phyloP scores from a whole-genome alignment of 352 stramenopile genomes.

The Phytopythium delawarense region DNA sequence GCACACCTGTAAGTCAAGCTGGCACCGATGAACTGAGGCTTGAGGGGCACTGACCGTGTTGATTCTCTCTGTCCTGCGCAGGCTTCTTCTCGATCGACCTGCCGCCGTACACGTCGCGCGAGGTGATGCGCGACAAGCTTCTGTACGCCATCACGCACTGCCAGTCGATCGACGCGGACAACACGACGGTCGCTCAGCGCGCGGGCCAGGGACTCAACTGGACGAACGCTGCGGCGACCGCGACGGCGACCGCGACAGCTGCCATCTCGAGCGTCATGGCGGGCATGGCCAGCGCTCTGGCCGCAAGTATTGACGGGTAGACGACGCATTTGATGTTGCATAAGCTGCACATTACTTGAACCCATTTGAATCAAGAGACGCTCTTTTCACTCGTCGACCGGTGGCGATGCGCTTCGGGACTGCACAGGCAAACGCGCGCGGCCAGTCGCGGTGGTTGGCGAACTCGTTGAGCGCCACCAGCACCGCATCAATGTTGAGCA shows the following conservation, averaged over 20 bases:
- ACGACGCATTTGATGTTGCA: background rate
- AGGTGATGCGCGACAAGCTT: slow-evolving; percentile 82
- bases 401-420: slow-evolving; percentile 50
- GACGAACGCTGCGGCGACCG: slow-evolving; percentile 40
- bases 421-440: slow-evolving; percentile 43
- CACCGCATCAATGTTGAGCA: slow-evolving; percentile 81
- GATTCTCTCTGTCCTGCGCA: slow-evolving; percentile 11
- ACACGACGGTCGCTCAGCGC: slow-evolving; percentile 85
- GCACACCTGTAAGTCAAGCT: slow-evolving; percentile 64
- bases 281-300: slow-evolving; percentile 22
- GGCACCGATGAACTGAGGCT: background rate
- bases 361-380: background rate
- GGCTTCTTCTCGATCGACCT: slow-evolving; percentile 89
- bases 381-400: slow-evolving; percentile 12
- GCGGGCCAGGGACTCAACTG: slow-evolving; percentile 84
- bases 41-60: background rate
- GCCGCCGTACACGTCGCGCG: slow-evolving; percentile 61
- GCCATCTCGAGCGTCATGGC: slow-evolving; percentile 67
- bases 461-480: slow-evolving; percentile 71
- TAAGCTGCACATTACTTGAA: slow-evolving; percentile 9
- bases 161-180: slow-evolving; percentile 85
- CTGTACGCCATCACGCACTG: slow-evolving; percentile 89
- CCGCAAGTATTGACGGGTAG: slow-evolving; percentile 1
- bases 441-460: slow-evolving; percentile 64
- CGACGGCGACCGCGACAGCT: slow-evolving; percentile 36